Conservation (phyloP, 257 asterid species). For the Solanum chmielewskii region DNA sequence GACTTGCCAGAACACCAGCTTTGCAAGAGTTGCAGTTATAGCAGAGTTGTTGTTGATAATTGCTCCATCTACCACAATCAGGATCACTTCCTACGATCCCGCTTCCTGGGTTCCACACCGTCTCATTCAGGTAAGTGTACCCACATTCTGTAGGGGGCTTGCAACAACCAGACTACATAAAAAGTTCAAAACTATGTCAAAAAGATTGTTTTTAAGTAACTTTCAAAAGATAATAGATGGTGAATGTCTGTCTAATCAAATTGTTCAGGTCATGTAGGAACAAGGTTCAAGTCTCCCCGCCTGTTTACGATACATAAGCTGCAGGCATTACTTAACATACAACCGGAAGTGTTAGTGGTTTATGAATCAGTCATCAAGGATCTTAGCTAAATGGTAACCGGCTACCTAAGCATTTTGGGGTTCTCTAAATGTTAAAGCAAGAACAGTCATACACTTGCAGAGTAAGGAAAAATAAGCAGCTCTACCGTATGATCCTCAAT, state of each 20-base stretch:
- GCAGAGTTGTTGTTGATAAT: slow-evolving; percentile 55
- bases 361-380: neutral
- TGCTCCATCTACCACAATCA: slow-evolving; percentile 66
- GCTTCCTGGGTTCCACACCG: slow-evolving; percentile 36
- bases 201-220: neutral
- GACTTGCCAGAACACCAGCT: slow-evolving; percentile 83
- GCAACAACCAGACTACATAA: slow-evolving; percentile 82
- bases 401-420: neutral
- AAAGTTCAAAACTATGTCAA: neutral
- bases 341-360: neutral
- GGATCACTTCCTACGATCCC: slow-evolving; percentile 34
- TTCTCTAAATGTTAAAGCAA: neutral
- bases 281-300: neutral
- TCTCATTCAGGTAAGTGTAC: slow-evolving; percentile 49
- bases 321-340: neutral
- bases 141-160: slow-evolving; percentile 86
- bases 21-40: slow-evolving; percentile 69
- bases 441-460: neutral
- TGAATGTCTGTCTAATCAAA: neutral
- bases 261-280: neutral
- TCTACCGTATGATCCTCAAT: neutral
- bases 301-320: neutral
- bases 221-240: neutral
- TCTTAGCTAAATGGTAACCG: neutral
- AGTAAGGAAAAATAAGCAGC: neutral